A percentile compares a stretch with the other conserved stretches of the same genome.
Evolutionary conservation across 768 basidiomycete genomes (phyloP).

Genomic region (Amanita rubescens): DNA sequence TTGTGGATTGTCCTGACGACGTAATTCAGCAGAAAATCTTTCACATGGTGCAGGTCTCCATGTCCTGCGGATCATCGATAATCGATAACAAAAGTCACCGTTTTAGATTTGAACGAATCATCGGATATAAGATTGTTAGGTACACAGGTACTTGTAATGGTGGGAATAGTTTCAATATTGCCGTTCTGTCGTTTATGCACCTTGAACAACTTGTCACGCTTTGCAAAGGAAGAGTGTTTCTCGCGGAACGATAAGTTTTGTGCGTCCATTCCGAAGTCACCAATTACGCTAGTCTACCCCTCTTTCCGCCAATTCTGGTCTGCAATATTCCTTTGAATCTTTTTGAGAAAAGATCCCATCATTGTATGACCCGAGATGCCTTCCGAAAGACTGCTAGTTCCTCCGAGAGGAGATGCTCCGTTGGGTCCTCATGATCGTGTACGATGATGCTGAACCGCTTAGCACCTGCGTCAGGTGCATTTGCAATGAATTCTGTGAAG

Average conservation of each 20-base stretch:
- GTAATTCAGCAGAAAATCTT: no score
- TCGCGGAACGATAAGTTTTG: constrained; percentile 28
- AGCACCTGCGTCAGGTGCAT: constrained; percentile 44
- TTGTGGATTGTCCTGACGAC: no score
- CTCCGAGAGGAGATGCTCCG: constrained; percentile 22
- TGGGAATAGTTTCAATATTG: constrained; percentile 14
- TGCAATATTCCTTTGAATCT: constrained; percentile 38
- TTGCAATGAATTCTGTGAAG: constrained; percentile 44
- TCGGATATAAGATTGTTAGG: not conserved
- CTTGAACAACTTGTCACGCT: constrained; percentile 18
- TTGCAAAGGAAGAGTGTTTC: constrained; percentile 28
- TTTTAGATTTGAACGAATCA: not conserved
- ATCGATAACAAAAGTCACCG: not conserved
- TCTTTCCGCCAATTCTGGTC: constrained; percentile 40
- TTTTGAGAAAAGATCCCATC: constrained; percentile 29
- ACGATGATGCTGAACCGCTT: constrained; percentile 33
- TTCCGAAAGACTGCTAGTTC: constrained; percentile 27
- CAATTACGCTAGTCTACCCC: constrained; percentile 31
- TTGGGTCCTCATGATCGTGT: constrained; percentile 19
- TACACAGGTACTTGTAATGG: constrained; percentile 16
- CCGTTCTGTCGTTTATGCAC: constrained; percentile 17
- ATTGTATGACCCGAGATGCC: constrained; percentile 38
- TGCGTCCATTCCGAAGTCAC: constrained; percentile 45
- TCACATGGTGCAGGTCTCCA: no score
- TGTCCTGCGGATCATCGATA: no score